These are phyloP conservation scores for Urostyla sp. DNA, from an alignment of 73 alveolate genomes.

Conservation along the genomic window DNA sequence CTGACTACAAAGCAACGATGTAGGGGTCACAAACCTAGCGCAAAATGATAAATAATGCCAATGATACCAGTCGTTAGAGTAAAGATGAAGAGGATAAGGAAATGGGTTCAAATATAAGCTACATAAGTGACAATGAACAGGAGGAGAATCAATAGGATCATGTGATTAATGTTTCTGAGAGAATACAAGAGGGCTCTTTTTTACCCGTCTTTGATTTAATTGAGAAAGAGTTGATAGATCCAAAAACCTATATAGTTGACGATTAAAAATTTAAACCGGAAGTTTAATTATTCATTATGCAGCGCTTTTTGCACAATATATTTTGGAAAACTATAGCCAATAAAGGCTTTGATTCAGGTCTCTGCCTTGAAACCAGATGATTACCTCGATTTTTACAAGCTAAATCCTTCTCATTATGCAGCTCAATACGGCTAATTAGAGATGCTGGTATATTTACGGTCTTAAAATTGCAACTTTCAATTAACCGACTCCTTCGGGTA, in stretches of 20 bases:
- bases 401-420: conserved; percentile 32
- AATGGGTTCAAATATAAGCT: too few species aligned
- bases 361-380: background rate
- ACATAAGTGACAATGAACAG: too few species aligned
- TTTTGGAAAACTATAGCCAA: background rate
- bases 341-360: background rate
- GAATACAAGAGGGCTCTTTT: background rate
- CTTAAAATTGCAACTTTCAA: background rate
- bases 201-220: background rate
- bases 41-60: too few species aligned
- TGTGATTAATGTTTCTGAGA: too few species aligned
- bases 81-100: too few species aligned
- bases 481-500: background rate
- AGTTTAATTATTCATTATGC: background rate
- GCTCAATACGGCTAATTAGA: conserved; percentile 1
- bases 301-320: too few species aligned
- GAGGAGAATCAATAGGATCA: too few species aligned
- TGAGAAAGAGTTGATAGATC: conserved; percentile 2
- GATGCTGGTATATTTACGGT: background rate
- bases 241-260: background rate
- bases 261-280: background rate
- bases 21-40: too few species aligned
- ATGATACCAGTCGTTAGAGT: too few species aligned
- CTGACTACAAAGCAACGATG: too few species aligned
- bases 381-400: background rate